Evolutionary conservation across 306 rosid genomes (phyloP), one percentile per base, ranked within the genome.

Genomic region (Inga leiocalycina): DNA sequence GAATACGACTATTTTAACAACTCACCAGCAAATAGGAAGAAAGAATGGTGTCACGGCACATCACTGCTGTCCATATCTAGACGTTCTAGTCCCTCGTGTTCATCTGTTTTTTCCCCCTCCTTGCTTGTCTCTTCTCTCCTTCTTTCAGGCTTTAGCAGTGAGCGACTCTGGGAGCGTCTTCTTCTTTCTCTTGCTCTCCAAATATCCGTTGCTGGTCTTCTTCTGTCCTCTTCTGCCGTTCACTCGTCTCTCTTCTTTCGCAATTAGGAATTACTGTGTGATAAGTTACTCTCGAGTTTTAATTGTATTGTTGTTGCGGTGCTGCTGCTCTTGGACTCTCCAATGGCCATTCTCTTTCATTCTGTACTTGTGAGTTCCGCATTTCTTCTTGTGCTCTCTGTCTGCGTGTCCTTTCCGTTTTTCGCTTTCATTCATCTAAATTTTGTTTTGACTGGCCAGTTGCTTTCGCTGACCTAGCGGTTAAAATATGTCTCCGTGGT

Each of bases 331-430:
- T 57, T 39, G 65, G 67, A 61, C 80, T 82, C 79, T 49, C 76
- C 30, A 80, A 85, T 85, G 84, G 57, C 81, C 32, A 5, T 44
- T 51, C 39, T 78, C 82, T 80, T 72, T 32, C 59, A 74, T 30
- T 74, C 64, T 49, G 13, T 74, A 49, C 65, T 87, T 20, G 89
- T 87, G 77, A 87, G 90, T 87, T 37, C 51, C 70, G 22, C 10
- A 11, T 76, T 20, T 62, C 72, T 22, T 35, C 69, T n/a, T 1
- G 5, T 61, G 46, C 41, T 14, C 46, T 54, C 57, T 34, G 32
- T 76, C 69, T 44, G 2, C 75, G 44, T 73, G 16, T 34, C 73
- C 64, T 78, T 39, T 3, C 27, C 2, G 14, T 0, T 24, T 62
- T 62, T 10, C 30, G 32, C 43, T 77, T 5, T 62, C 59, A 41